phyloP scores from a whole-genome alignment of 352 stramenopile genomes.

The Phytopythium montanum region DNA sequence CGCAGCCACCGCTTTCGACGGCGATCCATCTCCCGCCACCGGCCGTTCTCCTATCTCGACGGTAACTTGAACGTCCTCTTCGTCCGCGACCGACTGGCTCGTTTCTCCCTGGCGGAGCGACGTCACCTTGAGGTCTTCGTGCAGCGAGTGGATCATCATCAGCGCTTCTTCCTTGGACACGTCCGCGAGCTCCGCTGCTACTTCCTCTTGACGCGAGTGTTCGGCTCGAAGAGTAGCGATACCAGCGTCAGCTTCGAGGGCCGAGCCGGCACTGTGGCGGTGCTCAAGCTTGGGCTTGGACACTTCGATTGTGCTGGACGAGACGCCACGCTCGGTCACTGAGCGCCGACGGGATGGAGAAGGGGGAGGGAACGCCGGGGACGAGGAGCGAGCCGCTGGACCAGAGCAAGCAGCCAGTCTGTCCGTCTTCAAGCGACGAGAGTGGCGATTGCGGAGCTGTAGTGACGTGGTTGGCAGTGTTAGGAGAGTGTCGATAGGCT shows the following conservation, averaged over 20 bases:
- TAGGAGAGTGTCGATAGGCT: too few relatives aligned
- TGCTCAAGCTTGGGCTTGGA: conserved; percentile 10
- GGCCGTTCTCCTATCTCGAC: neutral
- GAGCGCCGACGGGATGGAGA: conserved; percentile 6
- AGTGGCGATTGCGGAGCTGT: conserved; percentile 8
- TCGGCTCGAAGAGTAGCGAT: conserved; percentile 18
- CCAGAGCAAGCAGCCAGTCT: neutral
- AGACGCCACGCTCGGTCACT: neutral
- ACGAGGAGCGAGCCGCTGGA: neutral
- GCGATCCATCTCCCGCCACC: neutral
- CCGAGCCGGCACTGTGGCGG: conserved; percentile 15
- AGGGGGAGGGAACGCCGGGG: conserved; percentile 1
- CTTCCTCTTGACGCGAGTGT: conserved; percentile 18
- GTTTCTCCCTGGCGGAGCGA: neutral
- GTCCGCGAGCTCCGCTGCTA: conserved; percentile 13
- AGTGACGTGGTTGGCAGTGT: too few relatives aligned
- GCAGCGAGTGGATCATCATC: conserved; percentile 30
- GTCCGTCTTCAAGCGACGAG: conserved; percentile 8
- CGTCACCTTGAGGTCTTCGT: conserved; percentile 14
- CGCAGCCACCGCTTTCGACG: neutral
- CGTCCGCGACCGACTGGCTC: neutral
- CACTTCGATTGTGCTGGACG: neutral
- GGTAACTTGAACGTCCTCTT: conserved; percentile 3
- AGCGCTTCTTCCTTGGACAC: conserved; percentile 32
- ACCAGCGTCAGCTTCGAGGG: conserved; percentile 4